phyloP scores from a whole-genome alignment of 805 yeast genomes.

The Cyberlindnera nakhonratchasimensis region DNA sequence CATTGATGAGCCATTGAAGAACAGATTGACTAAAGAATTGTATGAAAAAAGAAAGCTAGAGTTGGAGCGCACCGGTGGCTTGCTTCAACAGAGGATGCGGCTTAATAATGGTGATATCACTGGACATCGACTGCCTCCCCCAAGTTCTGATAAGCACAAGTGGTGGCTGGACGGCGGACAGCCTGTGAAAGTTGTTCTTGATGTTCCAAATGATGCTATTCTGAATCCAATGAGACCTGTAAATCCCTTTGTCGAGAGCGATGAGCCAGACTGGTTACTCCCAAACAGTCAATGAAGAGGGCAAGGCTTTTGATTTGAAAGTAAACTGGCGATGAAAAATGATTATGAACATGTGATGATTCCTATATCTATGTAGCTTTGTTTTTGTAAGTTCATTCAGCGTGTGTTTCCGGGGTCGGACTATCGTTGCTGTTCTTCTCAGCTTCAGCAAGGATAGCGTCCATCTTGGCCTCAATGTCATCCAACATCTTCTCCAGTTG shows the following conservation, averaged over 20 bases:
- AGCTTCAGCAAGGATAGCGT: conserved; percentile 48
- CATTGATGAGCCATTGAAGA: conserved; percentile 55
- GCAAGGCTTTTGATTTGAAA: no score
- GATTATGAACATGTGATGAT: background rate
- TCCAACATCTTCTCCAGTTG: conserved; percentile 65
- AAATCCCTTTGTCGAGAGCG: conserved; percentile 66
- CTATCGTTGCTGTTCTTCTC: conserved; percentile 22
- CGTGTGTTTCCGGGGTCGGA: no score
- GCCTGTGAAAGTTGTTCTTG: conserved; percentile 49
- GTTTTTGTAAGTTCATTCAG: no score
- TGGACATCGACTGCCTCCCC: conserved; percentile 68
- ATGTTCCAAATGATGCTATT: conserved; percentile 36
- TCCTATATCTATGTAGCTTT: background rate
- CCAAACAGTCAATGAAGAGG: background rate
- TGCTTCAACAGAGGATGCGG: conserved; percentile 1
- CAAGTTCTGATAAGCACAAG: conserved; percentile 73
- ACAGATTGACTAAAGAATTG: conserved; percentile 48
- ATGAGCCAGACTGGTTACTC: conserved; percentile 30
- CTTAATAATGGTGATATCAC: conserved; percentile 25
- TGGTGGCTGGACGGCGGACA: conserved; percentile 92
- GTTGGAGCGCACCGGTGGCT: conserved; percentile 19
- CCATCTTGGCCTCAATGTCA: conserved; percentile 60
- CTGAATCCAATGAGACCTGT: conserved; percentile 67
- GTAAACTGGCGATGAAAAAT: no score
- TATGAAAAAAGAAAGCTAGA: conserved; percentile 43